Evolutionary conservation across 2,329 filamentous ascomycete genomes (phyloP).

Genomic region (Chalara sp.): DNA sequence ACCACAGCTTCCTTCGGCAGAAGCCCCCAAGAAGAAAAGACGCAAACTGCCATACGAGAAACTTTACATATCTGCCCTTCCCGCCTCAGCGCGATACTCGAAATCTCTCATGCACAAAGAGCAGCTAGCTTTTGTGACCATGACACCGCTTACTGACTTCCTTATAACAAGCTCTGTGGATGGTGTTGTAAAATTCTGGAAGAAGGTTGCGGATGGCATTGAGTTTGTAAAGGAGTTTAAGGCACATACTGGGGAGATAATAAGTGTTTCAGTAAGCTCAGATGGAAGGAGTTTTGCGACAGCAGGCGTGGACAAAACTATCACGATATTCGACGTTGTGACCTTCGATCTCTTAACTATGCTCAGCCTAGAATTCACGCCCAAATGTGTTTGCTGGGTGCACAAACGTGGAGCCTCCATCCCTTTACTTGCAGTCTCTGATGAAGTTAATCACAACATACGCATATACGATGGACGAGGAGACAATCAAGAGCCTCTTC

Average conservation of each 20-base stretch:
- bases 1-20: slow-evolving; percentile 76
- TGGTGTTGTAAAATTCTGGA: slow-evolving; percentile 99
- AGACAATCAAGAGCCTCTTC: slow-evolving; percentile 67
- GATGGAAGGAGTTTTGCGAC: slow-evolving; percentile 94
- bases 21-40: slow-evolving; percentile 81
- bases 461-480: slow-evolving; percentile 86
- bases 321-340: slow-evolving; percentile 77
- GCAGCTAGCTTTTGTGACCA: slow-evolving; percentile 77
- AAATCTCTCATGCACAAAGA: slow-evolving; percentile 99
- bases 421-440: slow-evolving; percentile 67
- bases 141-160: slow-evolving; percentile 90
- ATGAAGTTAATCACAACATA: slow-evolving; percentile 65
- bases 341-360: slow-evolving; percentile 85
- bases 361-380: slow-evolving; percentile 67
- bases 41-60: slow-evolving; percentile 90
- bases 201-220: slow-evolving; percentile 82
- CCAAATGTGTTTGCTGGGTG: slow-evolving; percentile 84
- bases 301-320: slow-evolving; percentile 67
- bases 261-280: slow-evolving; percentile 73
- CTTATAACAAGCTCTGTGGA: slow-evolving; percentile 90
- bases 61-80: slow-evolving; percentile 85
- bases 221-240: slow-evolving; percentile 99
- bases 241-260: slow-evolving; percentile 81
- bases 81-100: slow-evolving; percentile 74
- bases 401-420: slow-evolving; percentile 42